Percentiles rank a stretch among this genome's conserved stretches.
Evolutionary conservation across 1,139 yeast species (phyloP).

Genomic region (Suhomyces wounanorum): DNA sequence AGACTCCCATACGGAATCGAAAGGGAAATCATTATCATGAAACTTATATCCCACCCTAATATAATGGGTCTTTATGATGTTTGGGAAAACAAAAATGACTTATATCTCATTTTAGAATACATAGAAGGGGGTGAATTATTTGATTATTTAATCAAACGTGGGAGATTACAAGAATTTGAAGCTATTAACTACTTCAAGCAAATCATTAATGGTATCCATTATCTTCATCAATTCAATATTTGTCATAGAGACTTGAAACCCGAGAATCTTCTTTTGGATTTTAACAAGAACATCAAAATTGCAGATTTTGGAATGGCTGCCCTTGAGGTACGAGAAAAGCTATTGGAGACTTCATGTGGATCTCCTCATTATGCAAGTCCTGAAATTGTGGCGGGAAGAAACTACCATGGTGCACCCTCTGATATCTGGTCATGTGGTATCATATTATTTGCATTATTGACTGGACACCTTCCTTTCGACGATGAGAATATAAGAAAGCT

Average conservation of each 20-base stretch:
- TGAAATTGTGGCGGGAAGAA: conserved; percentile 92
- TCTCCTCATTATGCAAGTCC: conserved; percentile 99
- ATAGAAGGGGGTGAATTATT: conserved; percentile 97
- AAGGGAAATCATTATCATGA: conserved; percentile 92
- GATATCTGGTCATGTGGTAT: conserved; percentile 99
- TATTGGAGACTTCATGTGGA: conserved; percentile 94
- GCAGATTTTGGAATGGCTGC: conserved; percentile 99
- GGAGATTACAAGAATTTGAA: conserved; percentile 84
- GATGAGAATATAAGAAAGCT: conserved; percentile 90
- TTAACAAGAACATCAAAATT: conserved; percentile 84
- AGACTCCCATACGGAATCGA: conserved; percentile 91
- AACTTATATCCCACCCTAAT: conserved; percentile 87
- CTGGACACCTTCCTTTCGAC: conserved; percentile 96
- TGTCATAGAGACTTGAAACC: conserved; percentile 97
- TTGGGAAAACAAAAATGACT: conserved; percentile 95
- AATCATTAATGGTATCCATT: conserved; percentile 86
- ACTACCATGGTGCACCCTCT: conserved; percentile 94
- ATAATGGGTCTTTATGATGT: conserved; percentile 96
- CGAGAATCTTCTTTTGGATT: conserved; percentile 85
- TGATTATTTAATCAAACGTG: conserved; percentile 85
- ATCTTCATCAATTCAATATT: conserved; percentile 91
- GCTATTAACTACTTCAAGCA: conserved; percentile 91
- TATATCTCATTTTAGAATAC: conserved; percentile 88
- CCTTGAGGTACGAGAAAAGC: conserved; percentile 77
- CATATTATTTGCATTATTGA: conserved; percentile 84